Evolutionary conservation across 2,329 filamentous ascomycete species (phyloP).

Genomic region (Chaetothyriales sp.): DNA sequence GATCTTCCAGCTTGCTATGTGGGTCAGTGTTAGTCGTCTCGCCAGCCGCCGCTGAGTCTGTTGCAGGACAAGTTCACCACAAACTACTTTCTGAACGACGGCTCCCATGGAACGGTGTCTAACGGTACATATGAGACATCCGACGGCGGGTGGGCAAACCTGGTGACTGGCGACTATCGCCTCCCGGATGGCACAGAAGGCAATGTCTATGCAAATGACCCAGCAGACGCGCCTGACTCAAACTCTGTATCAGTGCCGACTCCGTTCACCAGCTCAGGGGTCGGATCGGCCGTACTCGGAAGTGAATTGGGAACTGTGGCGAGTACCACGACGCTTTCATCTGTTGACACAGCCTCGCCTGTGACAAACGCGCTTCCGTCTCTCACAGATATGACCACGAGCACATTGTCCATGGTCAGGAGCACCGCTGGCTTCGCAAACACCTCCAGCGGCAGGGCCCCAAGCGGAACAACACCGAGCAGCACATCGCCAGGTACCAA

Average conservation of each 20-base stretch:
- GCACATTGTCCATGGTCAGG: neutral
- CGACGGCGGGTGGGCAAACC: conserved; percentile 27
- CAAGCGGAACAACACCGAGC: neutral
- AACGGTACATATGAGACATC: conserved; percentile 30
- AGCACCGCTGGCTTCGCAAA: conserved; percentile 1
- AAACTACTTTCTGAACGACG: conserved; percentile 35
- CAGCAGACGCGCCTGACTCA: conserved; percentile 30
- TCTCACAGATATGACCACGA: neutral
- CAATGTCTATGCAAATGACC: conserved; percentile 31
- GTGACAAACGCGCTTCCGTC: conserved; percentile 3
- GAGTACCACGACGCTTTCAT: conserved; percentile 3
- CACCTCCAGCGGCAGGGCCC: neutral
- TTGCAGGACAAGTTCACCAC: conserved; percentile 37
- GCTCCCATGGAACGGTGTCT: conserved; percentile 34
- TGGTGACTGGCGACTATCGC: conserved; percentile 33
- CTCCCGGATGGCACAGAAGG: conserved; percentile 26
- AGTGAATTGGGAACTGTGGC: conserved; percentile 29
- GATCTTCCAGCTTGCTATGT: conserved; percentile 38
- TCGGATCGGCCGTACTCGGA: conserved; percentile 34
- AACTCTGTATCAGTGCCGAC: conserved; percentile 31
- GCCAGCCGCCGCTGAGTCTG: neutral
- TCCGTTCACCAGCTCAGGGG: conserved; percentile 34
- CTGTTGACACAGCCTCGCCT: neutral
- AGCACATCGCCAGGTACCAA: neutral
- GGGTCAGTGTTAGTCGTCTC: neutral